Base-by-base conservation (phyloP, 495 filamentous ascomycete genomes). In the Oidiodendron maius region DNA sequence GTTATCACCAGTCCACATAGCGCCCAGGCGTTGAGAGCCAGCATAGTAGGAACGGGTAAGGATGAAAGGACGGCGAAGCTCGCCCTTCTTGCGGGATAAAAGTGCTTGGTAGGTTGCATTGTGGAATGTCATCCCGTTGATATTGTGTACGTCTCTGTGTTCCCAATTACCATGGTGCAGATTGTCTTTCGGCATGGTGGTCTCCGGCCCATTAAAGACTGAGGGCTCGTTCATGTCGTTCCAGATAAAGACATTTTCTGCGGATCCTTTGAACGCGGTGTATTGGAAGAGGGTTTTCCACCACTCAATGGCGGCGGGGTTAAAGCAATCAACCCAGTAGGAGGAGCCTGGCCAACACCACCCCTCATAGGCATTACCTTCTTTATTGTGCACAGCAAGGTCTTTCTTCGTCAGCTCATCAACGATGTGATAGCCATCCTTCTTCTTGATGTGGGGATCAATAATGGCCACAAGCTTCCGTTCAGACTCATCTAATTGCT, bases 181-280 rank as follows among this genome's bases (percentile, higher is more conserved):
- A 62, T 96, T 96, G 69, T 98, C 93, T 65, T 95, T 96, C 37
- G 93, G 93, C 89, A 96, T 95, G 24, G 91, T 91, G 10, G 87
- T 95, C 63, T 98, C 93, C 0, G 93, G 93, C 0, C 93, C 93
- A 61, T 96, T 95, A 72, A 98, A 98, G 6, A 98, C 93, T 0
- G 93, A 96, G 0, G 93, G 93, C 68, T 98, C 93, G 58, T 96
- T 98, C 93, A 98, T 98, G 61, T 98, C 93, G 64, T 98, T 98
- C 93, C 93, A 98, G 61, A 97, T 83, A 70, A 88, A 96, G 3
- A 84, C 78, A 61, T 96, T 97, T 30, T 81, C 66, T 56, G 82
- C 73, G 3, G 88, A 83, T 40, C 87, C 89, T 62, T 86, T 86
- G 73, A 94, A 96, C 36, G 65, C 76, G 60, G 88, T 82, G 58